Conservation (phyloP, 78 protist genomes). For the Dictyostelium discoideum region DNA sequence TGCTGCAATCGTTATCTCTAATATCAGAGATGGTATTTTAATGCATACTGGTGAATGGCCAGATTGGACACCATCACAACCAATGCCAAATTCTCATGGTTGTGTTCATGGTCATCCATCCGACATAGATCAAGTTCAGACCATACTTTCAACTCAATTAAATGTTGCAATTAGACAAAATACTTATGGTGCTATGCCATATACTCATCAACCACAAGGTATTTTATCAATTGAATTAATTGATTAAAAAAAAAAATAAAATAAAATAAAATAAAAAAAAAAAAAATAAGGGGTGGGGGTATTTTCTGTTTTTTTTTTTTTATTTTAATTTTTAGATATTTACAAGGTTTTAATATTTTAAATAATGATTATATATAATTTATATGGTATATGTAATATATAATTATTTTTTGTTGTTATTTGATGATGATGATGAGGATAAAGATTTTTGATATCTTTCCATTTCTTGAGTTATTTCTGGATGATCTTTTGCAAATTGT, state of each 20-base stretch:
- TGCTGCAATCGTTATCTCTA: constrained; percentile 64
- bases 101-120: constrained; percentile 80
- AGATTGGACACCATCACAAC: constrained; percentile 71
- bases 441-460: not conserved
- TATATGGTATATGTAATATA: not conserved
- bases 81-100: constrained; percentile 86
- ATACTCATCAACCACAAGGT: constrained; percentile 82
- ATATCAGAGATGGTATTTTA: constrained; percentile 73
- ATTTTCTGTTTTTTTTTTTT: not conserved
- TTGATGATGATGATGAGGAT: not conserved
- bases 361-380: no score
- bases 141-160: constrained; percentile 40
- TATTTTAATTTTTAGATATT: not conserved
- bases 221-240: constrained; percentile 72
- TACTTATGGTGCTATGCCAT: constrained; percentile 51
- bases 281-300: no score
- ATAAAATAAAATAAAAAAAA: not conserved
- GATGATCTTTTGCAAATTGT: constrained; percentile 7
- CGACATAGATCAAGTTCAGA: constrained; percentile 41
- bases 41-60: constrained; percentile 87
- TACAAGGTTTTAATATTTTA: not conserved
- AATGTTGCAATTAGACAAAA: constrained; percentile 75
- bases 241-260: constrained; percentile 30
- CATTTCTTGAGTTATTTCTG: not conserved
- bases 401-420: not conserved